Base-by-base conservation (phyloP, 805 yeast genomes). In the Yarrowia keelungensis region DNA sequence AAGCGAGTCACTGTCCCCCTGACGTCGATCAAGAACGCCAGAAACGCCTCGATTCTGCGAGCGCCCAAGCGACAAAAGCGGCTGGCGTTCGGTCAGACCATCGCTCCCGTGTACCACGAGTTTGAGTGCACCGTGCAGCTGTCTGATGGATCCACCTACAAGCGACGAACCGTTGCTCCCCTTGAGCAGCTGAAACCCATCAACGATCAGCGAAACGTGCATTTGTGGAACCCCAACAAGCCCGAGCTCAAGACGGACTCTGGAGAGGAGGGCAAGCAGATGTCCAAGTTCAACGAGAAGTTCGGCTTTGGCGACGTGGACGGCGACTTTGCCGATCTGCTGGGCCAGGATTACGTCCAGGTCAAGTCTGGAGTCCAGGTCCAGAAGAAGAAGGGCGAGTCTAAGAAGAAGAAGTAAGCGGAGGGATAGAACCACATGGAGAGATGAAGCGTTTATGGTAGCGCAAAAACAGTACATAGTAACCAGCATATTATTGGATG, bases 31-130 rank as follows among this genome's bases (percentile, higher is more conserved):
- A 43, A 45, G 38, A 59, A 62, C 67, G 47, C 45, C 46, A 19
- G 67, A 62, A 62, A 49, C 56, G 54, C 54, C 46, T 62, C 67
- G 46, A 38, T 62, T 62, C 56, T 62, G 56, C 54, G 67, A 38
- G 45, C 56, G 46, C 56, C 67, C 73, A 76, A 62, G 56, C 54
- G 56, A 26, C 56, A 62, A 11, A 62, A 62, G 15, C 78, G 78
- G 64, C 77, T 79, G 38, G 72, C 75, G 7, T 75, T 75, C 69
- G 98, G 98, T 69, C 90, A 90, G 77, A 92, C 97, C 16, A 86
- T 98, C 79, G 98, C 98, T 1, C 92, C 97, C 42, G 89, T 95
- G 49, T 93, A 91, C 79, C 86, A 94, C 80, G 91, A 91, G 78
- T 95, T 95, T 77, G 92, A 94, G 72, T 89, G 93, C 41, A 79